These are phyloP conservation scores for Trifolium dubium DNA, from an alignment of 306 rosid species.

Conservation along the genomic window DNA sequence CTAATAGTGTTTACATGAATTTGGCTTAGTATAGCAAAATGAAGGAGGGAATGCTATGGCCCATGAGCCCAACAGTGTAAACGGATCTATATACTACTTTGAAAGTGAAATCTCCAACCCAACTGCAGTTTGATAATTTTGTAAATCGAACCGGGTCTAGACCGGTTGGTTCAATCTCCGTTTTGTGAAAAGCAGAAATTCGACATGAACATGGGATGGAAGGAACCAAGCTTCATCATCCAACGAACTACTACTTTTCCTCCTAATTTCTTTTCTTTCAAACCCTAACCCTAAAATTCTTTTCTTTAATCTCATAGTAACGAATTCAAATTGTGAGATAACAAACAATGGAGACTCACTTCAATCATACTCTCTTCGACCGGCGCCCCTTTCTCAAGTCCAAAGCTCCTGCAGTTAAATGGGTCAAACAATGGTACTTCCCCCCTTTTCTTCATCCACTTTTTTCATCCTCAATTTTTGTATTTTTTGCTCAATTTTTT, in stretches of 20 bases:
- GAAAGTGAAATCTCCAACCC: not conserved
- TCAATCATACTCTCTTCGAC: constrained; percentile 62
- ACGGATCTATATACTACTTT: not conserved
- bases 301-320: not conserved
- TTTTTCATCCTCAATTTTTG: not conserved
- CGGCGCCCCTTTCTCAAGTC: constrained; percentile 72
- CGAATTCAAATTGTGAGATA: constrained; percentile 14
- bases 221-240: constrained; percentile 21
- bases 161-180: constrained; percentile 30
- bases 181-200: constrained; percentile 4
- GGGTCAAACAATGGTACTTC: constrained; percentile 78
- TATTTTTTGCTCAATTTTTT: not conserved
- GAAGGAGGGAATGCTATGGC: not conserved
- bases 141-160: constrained; percentile 28
- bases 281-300: constrained; percentile 36
- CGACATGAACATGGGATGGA: constrained; percentile 25
- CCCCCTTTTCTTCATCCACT: not conserved
- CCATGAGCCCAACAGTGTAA: not conserved
- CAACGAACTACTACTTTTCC: not conserved
- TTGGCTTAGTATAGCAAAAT: not conserved
- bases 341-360: constrained; percentile 80
- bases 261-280: constrained; percentile 3
- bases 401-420: constrained; percentile 76
- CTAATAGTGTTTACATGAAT: no score
- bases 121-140: no score